Percentiles rank a stretch among this genome's conserved stretches.
phyloP scores from a whole-genome alignment of 192 early-diverging fungal species.

The Chytriomyces hyalinus region DNA sequence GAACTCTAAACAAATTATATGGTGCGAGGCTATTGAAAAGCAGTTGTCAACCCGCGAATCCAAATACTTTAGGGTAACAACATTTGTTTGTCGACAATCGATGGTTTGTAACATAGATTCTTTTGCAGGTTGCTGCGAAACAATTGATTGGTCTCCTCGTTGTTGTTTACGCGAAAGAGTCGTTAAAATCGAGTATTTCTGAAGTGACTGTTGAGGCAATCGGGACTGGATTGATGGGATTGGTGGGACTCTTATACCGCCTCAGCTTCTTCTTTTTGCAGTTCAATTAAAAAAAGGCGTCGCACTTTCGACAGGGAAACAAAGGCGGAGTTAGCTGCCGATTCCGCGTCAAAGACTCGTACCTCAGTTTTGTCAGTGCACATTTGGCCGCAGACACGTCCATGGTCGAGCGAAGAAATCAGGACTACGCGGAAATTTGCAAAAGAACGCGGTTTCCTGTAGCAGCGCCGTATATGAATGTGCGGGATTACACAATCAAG shows the following conservation, averaged over 20 bases:
- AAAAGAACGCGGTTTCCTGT: slow-evolving; percentile 68
- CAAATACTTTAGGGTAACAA: slow-evolving; percentile 66
- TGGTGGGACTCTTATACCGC: slow-evolving; percentile 38
- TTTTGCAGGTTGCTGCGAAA: slow-evolving; percentile 65
- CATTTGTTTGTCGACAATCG: not conserved
- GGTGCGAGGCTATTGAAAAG: slow-evolving; percentile 74
- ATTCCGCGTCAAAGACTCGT: slow-evolving; percentile 76
- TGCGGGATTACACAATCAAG: slow-evolving; percentile 39
- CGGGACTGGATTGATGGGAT: slow-evolving; percentile 73
- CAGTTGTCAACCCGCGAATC: slow-evolving; percentile 60
- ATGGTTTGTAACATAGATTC: not conserved
- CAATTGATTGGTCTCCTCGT: slow-evolving; percentile 91
- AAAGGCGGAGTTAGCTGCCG: slow-evolving; percentile 92
- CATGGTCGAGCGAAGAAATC: slow-evolving; percentile 82
- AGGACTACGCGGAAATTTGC: slow-evolving; percentile 87
- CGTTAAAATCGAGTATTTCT: slow-evolving; percentile 55
- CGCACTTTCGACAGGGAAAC: slow-evolving; percentile 70
- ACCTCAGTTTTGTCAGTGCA: slow-evolving; percentile 84
- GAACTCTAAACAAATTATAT: slow-evolving; percentile 77
- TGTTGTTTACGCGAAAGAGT: slow-evolving; percentile 73
- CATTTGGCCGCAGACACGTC: slow-evolving; percentile 87
- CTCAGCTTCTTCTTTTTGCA: not conserved
- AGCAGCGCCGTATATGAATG: slow-evolving; percentile 35
- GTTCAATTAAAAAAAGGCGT: not conserved
- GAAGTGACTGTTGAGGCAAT: slow-evolving; percentile 72